These are phyloP conservation scores for Pyrenophora teres DNA, from an alignment of 2,329 filamentous ascomycete genomes.

Conservation along the genomic window DNA sequence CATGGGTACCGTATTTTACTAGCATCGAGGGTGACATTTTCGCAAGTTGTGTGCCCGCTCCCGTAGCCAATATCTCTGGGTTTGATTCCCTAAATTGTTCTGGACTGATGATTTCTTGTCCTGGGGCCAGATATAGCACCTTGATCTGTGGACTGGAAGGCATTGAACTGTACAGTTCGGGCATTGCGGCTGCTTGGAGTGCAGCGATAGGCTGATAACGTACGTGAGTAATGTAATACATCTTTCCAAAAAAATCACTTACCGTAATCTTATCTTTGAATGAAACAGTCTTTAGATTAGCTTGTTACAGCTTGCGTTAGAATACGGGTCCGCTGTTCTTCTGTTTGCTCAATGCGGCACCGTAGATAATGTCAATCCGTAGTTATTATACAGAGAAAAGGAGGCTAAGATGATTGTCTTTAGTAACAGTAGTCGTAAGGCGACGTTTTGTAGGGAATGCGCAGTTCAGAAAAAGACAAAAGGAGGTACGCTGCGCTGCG, in stretches of 20 bases:
- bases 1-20: conserved; percentile 24
- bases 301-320: too few relatives aligned
- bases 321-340: too few relatives aligned
- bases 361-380: too few relatives aligned
- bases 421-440: too few relatives aligned
- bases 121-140: conserved; percentile 19
- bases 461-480: too few relatives aligned
- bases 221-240: conserved; percentile 2
- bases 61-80: conserved; percentile 4
- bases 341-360: too few relatives aligned
- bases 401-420: too few relatives aligned
- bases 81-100: conserved; percentile 19
- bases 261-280: conserved; percentile 9
- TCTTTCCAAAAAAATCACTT: conserved; percentile 1
- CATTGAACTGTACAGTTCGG: conserved; percentile 22
- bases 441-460: too few relatives aligned
- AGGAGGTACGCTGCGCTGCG: too few relatives aligned
- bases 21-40: conserved; percentile 18
- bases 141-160: conserved; percentile 20
- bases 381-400: too few relatives aligned
- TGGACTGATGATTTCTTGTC: conserved; percentile 22
- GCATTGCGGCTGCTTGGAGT: conserved; percentile 22
- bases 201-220: conserved; percentile 14
- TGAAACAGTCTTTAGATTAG: too few relatives aligned
- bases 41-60: conserved; percentile 11